Evolutionary conservation across 2,329 filamentous ascomycete species (phyloP).

Genomic region (Parastagonospora nodorum): DNA sequence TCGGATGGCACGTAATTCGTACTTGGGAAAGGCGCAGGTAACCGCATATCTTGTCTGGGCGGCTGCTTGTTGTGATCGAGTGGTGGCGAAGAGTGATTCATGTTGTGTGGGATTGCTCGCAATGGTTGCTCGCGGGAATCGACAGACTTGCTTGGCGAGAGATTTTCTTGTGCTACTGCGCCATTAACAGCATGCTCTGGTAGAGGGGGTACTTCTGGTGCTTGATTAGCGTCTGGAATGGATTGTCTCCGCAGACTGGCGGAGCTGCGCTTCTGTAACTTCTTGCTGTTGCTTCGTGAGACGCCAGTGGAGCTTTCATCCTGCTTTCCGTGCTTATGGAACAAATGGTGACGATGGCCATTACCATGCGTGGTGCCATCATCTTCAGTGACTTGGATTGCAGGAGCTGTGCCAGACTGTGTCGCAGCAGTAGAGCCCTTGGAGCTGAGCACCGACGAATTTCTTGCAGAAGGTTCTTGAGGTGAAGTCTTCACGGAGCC

Average conservation of each 20-base stretch:
- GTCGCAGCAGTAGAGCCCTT: slow-evolving; percentile 32
- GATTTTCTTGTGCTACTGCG: slow-evolving; percentile 19
- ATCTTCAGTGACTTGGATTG: slow-evolving; percentile 78
- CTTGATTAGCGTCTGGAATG: slow-evolving; percentile 20
- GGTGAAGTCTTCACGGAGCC: slow-evolving; percentile 35
- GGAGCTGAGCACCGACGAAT: slow-evolving; percentile 31
- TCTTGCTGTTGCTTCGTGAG: slow-evolving; percentile 45
- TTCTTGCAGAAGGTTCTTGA: slow-evolving; percentile 24
- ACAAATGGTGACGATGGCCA: slow-evolving; percentile 41
- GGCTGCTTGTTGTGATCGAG: slow-evolving; percentile 48
- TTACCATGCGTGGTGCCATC: slow-evolving; percentile 46
- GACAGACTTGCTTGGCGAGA: slow-evolving; percentile 29
- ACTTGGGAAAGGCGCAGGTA: slow-evolving; percentile 48
- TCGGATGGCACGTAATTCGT: slow-evolving; percentile 43
- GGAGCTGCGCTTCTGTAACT: slow-evolving; percentile 45
- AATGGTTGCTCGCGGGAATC: slow-evolving; percentile 44
- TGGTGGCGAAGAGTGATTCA: slow-evolving; percentile 44
- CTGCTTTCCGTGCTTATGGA: slow-evolving; percentile 38
- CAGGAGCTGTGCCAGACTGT: slow-evolving; percentile 58
- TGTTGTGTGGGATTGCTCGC: slow-evolving; percentile 49
- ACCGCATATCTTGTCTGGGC: slow-evolving; percentile 50
- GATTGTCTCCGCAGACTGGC: slow-evolving; percentile 43
- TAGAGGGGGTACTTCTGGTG: slow-evolving; percentile 30
- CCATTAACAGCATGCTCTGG: slow-evolving; percentile 27
- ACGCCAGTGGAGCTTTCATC: slow-evolving; percentile 41